Percentiles rank a stretch among this genome's conserved stretches.
phyloP scores from a whole-genome alignment of 139 green algal species.

The Chlorella vulgaris region DNA sequence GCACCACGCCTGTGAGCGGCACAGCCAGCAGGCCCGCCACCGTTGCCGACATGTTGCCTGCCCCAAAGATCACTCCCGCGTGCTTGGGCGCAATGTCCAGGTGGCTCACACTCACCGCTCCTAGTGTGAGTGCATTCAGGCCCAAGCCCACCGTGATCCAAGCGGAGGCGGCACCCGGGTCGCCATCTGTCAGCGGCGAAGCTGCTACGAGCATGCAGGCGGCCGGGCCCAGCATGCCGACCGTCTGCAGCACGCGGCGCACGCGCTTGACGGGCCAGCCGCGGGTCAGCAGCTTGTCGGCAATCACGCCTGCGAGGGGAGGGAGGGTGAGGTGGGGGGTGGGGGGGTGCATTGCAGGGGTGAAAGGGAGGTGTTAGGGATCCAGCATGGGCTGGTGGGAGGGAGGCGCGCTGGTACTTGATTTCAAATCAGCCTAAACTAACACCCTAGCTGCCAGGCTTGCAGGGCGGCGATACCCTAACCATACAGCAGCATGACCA shows the following conservation, averaged over 20 bases:
- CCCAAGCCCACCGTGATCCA: conserved; percentile 76
- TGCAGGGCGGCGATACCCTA: no score
- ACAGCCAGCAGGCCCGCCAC: conserved; percentile 73
- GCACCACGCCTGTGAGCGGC: conserved; percentile 65
- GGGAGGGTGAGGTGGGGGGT: not conserved
- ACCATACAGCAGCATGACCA: no score
- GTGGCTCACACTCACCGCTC: conserved; percentile 71
- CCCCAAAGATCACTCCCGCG: conserved; percentile 75
- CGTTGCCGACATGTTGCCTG: conserved; percentile 80
- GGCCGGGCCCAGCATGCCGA: conserved; percentile 80
- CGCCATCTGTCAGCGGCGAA: conserved; percentile 55
- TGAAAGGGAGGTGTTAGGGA: no score
- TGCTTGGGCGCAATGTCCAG: conserved; percentile 79
- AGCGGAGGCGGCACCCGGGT: conserved; percentile 47
- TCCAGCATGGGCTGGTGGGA: no score
- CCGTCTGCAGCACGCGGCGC: conserved; percentile 48
- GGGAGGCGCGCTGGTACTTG: no score
- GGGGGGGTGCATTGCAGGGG: not conserved
- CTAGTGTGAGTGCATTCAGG: conserved; percentile 76
- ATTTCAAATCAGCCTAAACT: no score
- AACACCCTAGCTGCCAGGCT: no score
- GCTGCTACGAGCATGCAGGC: conserved; percentile 68
- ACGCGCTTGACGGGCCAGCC: conserved; percentile 41
- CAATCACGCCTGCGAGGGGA: conserved; percentile 20
- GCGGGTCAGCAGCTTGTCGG: conserved; percentile 43